Evolutionary conservation across 164 flowering plant genomes (phyloP).

Genomic region (Dillenia suffruticosa): DNA sequence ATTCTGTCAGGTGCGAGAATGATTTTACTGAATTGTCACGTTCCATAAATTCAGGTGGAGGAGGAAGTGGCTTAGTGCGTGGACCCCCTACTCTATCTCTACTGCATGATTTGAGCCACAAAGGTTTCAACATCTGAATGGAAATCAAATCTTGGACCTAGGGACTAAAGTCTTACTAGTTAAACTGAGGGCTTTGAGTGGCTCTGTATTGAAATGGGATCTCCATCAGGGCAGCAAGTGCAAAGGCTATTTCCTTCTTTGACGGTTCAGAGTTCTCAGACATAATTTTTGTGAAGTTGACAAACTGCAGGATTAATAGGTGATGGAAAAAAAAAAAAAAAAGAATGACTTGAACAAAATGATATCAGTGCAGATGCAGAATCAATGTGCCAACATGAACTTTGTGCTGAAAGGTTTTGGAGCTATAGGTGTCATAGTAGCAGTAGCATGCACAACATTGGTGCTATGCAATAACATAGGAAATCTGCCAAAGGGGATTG

Average conservation of each 20-base stretch:
- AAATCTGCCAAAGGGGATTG: no score
- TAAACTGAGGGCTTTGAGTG: conserved; percentile 35
- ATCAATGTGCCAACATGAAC: no score
- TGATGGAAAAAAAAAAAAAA: no score
- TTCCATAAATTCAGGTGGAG: conserved; percentile 62
- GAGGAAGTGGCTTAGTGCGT: conserved; percentile 49
- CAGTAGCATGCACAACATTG: no score
- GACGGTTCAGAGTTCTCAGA: conserved; percentile 48
- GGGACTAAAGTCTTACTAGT: conserved; percentile 31
- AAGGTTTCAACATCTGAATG: background rate
- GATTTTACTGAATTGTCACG: conserved; percentile 43
- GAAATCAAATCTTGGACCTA: background rate
- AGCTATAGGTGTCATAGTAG: no score
- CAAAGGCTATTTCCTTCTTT: conserved; percentile 79
- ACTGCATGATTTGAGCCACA: conserved; percentile 17
- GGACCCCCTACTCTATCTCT: conserved; percentile 16
- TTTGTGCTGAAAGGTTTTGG: no score
- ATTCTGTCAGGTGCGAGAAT: conserved; percentile 15
- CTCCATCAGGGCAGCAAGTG: conserved; percentile 93
- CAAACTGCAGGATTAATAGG: conserved; percentile 49
- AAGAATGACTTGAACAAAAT: no score
- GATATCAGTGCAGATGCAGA: no score
- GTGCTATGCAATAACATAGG: no score
- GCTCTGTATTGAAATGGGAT: conserved; percentile 83
- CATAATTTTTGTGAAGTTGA: conserved; percentile 87